phyloP scores from a whole-genome alignment of 2,329 filamentous ascomycete genomes.

The Malbranchea zuffiana region DNA sequence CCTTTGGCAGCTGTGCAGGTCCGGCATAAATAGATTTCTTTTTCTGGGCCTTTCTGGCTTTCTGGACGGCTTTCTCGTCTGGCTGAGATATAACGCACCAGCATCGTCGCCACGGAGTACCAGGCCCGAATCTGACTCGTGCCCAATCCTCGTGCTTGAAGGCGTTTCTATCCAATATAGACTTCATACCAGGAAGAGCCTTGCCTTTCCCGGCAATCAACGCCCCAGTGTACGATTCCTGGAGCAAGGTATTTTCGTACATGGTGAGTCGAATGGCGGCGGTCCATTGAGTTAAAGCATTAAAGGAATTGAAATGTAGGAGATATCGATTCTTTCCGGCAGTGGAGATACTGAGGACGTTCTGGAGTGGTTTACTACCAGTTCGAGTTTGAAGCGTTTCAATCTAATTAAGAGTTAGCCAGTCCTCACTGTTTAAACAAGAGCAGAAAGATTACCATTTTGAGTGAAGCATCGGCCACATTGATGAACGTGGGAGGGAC shows the following conservation, averaged over 20 bases:
- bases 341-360: conserved; percentile 90
- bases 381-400: conserved; percentile 81
- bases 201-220: conserved; percentile 93
- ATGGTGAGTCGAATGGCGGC: conserved; percentile 86
- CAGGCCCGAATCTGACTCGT: conserved; percentile 85
- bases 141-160: conserved; percentile 85
- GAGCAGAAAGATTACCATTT: conserved; percentile 57
- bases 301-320: conserved; percentile 88
- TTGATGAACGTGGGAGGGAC: conserved; percentile 91
- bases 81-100: conserved; percentile 93
- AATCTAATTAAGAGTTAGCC: conserved; percentile 45
- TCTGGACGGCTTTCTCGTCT: conserved; percentile 83
- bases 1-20: conserved; percentile 59
- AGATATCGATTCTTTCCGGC: conserved; percentile 92
- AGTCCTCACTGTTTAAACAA: conserved; percentile 7
- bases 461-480: conserved; percentile 90
- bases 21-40: conserved; percentile 80
- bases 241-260: conserved; percentile 83
- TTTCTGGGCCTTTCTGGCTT: conserved; percentile 67
- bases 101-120: conserved; percentile 89
- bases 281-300: conserved; percentile 91
- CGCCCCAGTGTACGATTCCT: conserved; percentile 93
- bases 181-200: conserved; percentile 73
- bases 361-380: conserved; percentile 72
- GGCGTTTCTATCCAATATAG: conserved; percentile 71